Base-by-base conservation (phyloP, 2,329 filamentous ascomycete genomes). In the Cadophora sp. region DNA sequence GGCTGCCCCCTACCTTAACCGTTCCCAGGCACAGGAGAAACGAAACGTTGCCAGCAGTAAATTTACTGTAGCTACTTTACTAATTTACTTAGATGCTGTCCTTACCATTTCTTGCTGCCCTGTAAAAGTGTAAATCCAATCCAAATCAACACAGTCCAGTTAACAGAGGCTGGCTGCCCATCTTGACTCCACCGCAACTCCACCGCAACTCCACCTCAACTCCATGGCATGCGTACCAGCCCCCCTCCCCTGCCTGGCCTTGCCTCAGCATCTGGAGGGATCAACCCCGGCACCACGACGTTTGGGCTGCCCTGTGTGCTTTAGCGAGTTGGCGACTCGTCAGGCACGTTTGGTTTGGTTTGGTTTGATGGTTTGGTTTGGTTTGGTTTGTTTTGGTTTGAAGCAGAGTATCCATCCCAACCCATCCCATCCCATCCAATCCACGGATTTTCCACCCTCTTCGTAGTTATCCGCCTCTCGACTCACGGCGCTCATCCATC, bases 221-320 rank as follows among this genome's bases (percentile, higher is more conserved):
- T 30, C 27, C 27, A 30, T 30, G 3, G 27, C 27, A 30, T 30
- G 27, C n/a, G n/a, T n/a, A n/a, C 11, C 36, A 58, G 20, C 22
- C 27, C 47, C 47, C n/a, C 7, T 9, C 16, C 43, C 43, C n/a
- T 18, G 43, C 43, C n/a, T 18, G 14, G 43, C 43, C 43, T 45
- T 39, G 53, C 53, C 30, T 33, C 53, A 39, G 2, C 11, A 8
- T 13, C 53, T 41, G 53, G 36, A 39, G 53, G 53, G 53, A 24
- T 56, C 53, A 41, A 39, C 50, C 50, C 50, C 50, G 50, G 50
- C 24, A 22, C 3, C 18, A n/a, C 24, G 48, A 61, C 59, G 59
- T 61, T 61, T 61, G 59, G 59, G 59, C 59, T 61, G 45, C 30
- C n/a, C 33, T 43, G 33, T 59, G 55, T 39, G 55, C 55, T 39